phyloP scores from a whole-genome alignment of 148 eudicot genomes.

The Dianthus caryophyllus region DNA sequence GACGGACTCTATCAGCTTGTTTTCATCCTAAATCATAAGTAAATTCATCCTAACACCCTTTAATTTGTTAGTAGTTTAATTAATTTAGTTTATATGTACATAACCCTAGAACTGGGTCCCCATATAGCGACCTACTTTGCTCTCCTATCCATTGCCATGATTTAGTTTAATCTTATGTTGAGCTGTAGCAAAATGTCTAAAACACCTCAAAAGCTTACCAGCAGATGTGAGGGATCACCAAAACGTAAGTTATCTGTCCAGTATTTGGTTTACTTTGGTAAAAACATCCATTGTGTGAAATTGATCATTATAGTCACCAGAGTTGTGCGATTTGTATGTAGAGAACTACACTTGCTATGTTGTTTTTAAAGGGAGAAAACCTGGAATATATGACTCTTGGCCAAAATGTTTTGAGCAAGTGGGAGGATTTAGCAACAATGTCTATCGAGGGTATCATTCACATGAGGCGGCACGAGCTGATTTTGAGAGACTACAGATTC shows the following conservation, averaged over 20 bases:
- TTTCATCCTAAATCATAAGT: no score
- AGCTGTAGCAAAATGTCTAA: neutral
- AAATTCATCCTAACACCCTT: no score
- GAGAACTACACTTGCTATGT: conserved; percentile 5
- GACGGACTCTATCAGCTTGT: no score
- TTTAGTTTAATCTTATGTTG: neutral
- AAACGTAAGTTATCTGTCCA: no score
- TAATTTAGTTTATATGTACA: no score
- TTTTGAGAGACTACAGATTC: neutral
- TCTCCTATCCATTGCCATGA: neutral
- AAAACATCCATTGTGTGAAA: conserved; percentile 1
- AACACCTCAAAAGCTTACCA: conserved; percentile 1
- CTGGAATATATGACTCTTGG: neutral
- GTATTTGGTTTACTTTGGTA: neutral
- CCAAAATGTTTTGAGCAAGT: neutral
- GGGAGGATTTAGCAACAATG: no score
- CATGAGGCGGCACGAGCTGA: no score
- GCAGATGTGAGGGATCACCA: neutral
- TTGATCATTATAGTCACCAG: neutral
- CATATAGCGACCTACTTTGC: neutral
- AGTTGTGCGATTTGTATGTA: neutral
- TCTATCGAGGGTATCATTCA: no score
- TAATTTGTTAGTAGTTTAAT: no score
- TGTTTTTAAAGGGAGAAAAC: neutral
- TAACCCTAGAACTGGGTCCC: no score